Evolutionary conservation across 192 early-diverging fungal genomes (phyloP).

Genomic region (Linnemannia hyalina): DNA sequence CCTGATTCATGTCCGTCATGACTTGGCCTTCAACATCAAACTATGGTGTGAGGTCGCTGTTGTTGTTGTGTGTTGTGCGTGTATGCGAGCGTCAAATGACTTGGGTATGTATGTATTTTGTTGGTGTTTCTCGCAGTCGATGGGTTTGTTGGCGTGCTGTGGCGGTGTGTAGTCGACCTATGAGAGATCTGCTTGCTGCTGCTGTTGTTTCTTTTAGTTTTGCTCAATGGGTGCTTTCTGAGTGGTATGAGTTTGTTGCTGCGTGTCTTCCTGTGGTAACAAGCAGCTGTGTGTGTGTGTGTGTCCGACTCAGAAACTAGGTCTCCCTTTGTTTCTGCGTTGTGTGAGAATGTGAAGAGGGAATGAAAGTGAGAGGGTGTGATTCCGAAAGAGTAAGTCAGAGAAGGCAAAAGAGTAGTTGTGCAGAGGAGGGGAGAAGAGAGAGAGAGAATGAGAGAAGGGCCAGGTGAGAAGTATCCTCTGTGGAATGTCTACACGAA

Average conservation of each 20-base stretch:
- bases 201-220: background rate
- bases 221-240: conserved; percentile 8
- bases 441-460: background rate
- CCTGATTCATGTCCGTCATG: conserved; percentile 58
- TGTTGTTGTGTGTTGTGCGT: background rate
- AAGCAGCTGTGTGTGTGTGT: background rate
- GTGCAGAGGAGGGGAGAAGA: too few relatives aligned
- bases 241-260: background rate
- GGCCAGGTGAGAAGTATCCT: background rate
- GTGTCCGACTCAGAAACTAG: conserved; percentile 26
- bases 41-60: background rate
- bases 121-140: background rate
- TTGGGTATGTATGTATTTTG: background rate
- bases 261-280: background rate
- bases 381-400: background rate
- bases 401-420: background rate
- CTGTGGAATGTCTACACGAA: conserved; percentile 23
- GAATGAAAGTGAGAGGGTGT: background rate
- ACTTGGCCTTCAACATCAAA: background rate
- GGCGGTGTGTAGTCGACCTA: background rate
- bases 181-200: too few relatives aligned
- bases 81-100: background rate
- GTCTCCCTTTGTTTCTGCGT: background rate
- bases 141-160: too few relatives aligned
- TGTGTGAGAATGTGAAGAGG: background rate